A percentile compares a stretch with the other conserved stretches of the same genome.
Conservation (phyloP, 495 filamentous ascomycete genomes). For the Tetracladium setigerum region DNA sequence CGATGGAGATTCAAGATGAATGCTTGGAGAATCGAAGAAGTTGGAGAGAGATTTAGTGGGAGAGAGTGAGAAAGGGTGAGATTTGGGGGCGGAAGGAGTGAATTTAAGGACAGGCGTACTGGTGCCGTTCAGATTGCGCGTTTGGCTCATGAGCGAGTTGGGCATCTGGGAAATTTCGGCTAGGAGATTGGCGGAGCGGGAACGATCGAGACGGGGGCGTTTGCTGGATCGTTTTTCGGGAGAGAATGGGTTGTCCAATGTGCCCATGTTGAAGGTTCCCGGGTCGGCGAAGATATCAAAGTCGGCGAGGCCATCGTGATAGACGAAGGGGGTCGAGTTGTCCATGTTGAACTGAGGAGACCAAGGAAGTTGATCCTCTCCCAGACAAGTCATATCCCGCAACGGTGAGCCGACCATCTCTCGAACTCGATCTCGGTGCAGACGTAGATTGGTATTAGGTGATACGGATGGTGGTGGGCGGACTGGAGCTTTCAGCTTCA, state of each 20-base stretch:
- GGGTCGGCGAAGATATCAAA: conserved; percentile 72
- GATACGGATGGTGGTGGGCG: conserved; percentile 83
- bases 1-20: conserved; percentile 34
- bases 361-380: conserved; percentile 60
- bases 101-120: conserved; percentile 38
- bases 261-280: too few relatives aligned
- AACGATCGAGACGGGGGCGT: conserved; percentile 51
- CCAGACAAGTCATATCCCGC: conserved; percentile 59
- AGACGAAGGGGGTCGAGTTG: conserved; percentile 36
- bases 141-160: conserved; percentile 34
- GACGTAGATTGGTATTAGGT: conserved; percentile 88
- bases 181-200: conserved; percentile 52
- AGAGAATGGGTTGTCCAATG: too few relatives aligned
- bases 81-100: conserved; percentile 7
- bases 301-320: conserved; percentile 40
- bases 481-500: conserved; percentile 75
- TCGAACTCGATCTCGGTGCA: conserved; percentile 80
- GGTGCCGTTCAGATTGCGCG: conserved; percentile 40
- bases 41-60: conserved; percentile 30
- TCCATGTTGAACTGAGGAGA: conserved; percentile 71
- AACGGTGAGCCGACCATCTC: conserved; percentile 85
- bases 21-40: conserved; percentile 37
- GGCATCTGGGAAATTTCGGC: conserved; percentile 64
- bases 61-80: conserved; percentile 23
- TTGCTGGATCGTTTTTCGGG: conserved; percentile 68